phyloP scores from a whole-genome alignment of 352 stramenopile genomes.

The Pythium aphanidermatum region DNA sequence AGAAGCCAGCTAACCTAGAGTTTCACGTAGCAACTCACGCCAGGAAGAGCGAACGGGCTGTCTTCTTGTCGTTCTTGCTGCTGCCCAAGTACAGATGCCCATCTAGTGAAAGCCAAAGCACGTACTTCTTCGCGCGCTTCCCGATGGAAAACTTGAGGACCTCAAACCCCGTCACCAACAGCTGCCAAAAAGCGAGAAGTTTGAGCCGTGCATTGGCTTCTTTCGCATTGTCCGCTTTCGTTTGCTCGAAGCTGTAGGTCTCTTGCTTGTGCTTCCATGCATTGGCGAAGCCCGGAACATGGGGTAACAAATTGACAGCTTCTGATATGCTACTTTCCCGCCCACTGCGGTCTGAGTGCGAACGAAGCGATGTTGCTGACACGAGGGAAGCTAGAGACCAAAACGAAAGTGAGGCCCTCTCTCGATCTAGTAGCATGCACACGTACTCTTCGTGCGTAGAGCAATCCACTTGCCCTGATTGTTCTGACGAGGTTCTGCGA shows the following conservation, averaged over 20 bases:
- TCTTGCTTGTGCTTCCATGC: conserved; percentile 20
- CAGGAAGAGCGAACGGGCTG: conserved; percentile 34
- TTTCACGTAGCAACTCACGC: too few relatives aligned
- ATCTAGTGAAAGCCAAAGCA: conserved; percentile 43
- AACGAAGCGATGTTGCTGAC: conserved; percentile 1
- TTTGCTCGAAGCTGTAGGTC: conserved; percentile 21
- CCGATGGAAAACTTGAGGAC: conserved; percentile 42
- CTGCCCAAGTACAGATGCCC: conserved; percentile 36
- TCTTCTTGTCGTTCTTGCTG: conserved; percentile 38
- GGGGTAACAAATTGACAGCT: conserved; percentile 28
- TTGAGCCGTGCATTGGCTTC: conserved; percentile 30
- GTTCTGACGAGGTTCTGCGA: conserved; percentile 16
- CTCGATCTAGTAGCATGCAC: too few relatives aligned
- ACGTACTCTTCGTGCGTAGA: conserved; percentile 21
- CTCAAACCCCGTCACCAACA: conserved; percentile 51
- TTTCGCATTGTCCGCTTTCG: conserved; percentile 17
- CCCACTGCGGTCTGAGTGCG: not conserved
- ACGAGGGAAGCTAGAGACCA: conserved; percentile 2
- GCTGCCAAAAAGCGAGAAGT: conserved; percentile 48
- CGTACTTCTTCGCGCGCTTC: conserved; percentile 36
- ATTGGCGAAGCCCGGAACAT: conserved; percentile 11
- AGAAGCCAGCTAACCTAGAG: not conserved
- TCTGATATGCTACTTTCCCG: conserved; percentile 15
- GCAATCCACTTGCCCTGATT: not conserved
- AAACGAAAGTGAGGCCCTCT: too few relatives aligned